Conservation (phyloP, 2,329 filamentous ascomycete species). For the Podosphaera fusca region DNA sequence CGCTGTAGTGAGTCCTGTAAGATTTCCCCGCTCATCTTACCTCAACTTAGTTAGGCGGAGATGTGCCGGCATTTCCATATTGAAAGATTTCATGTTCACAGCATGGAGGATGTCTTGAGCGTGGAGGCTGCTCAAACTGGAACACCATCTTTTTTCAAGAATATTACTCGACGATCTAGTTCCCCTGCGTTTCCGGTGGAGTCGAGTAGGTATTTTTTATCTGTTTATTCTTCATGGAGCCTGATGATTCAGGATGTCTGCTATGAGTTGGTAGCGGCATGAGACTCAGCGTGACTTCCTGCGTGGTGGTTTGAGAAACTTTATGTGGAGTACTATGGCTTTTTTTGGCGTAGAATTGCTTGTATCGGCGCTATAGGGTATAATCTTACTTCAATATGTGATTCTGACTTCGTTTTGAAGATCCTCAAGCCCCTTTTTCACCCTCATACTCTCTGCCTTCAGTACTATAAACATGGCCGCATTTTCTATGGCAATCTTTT, state of each 20-base stretch:
- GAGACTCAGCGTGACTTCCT: neutral
- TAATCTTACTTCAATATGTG: neutral
- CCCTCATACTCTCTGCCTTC: neutral
- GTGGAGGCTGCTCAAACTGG: neutral
- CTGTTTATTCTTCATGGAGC: neutral
- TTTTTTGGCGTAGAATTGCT: neutral
- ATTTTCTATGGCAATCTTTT: neutral
- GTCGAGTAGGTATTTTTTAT: neutral
- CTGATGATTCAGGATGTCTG: neutral
- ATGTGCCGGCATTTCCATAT: neutral
- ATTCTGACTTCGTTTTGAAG: neutral
- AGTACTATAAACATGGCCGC: neutral
- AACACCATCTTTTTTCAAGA: neutral
- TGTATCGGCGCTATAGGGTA: neutral
- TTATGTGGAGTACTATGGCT: neutral
- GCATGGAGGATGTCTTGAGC: neutral
- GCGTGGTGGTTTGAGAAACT: neutral
- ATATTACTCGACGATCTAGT: neutral
- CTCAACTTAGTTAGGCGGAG: neutral
- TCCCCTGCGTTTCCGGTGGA: neutral
- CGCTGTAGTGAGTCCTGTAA: neutral
- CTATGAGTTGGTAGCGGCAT: neutral
- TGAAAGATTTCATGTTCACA: neutral
- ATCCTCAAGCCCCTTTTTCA: neutral
- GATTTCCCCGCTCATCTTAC: neutral